Conservation (phyloP, 2,329 filamentous ascomycete genomes). For the Sporothrix variecibatus region DNA sequence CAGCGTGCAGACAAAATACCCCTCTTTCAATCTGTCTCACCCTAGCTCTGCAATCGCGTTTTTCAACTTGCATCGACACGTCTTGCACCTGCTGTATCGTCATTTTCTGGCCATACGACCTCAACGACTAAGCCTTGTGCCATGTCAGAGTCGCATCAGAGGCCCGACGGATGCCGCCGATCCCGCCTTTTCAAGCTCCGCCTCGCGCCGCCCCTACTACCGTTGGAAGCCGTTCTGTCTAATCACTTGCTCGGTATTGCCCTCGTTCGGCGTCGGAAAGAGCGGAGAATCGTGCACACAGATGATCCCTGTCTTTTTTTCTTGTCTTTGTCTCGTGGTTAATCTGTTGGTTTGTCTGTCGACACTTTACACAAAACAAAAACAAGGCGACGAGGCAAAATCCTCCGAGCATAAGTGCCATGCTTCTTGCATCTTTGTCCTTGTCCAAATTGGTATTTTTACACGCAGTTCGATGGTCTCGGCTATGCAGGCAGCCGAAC, state of each 20-base stretch:
- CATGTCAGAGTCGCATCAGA: slow-evolving; percentile 25
- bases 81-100: slow-evolving; percentile 7
- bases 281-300: neutral
- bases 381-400: slow-evolving; percentile 4
- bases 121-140: slow-evolving; percentile 15
- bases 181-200: slow-evolving; percentile 23
- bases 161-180: slow-evolving; percentile 20
- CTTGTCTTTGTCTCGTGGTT: neutral
- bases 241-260: slow-evolving; percentile 15
- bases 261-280: slow-evolving; percentile 13
- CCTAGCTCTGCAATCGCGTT: neutral
- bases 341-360: neutral
- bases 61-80: slow-evolving; percentile 18
- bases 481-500: neutral
- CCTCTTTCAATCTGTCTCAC: slow-evolving; percentile 14
- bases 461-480: neutral
- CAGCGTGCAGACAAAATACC: neutral
- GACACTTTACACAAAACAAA: slow-evolving; percentile 2
- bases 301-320: neutral
- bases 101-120: slow-evolving; percentile 1
- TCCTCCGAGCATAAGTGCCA: slow-evolving; percentile 19
- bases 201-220: slow-evolving; percentile 9
- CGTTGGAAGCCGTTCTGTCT: slow-evolving; percentile 14
- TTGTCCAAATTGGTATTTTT: neutral
- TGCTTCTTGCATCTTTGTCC: neutral